These are phyloP conservation scores for Xylaria sp. DNA, from an alignment of 2,329 filamentous ascomycete species.

Conservation along the genomic window DNA sequence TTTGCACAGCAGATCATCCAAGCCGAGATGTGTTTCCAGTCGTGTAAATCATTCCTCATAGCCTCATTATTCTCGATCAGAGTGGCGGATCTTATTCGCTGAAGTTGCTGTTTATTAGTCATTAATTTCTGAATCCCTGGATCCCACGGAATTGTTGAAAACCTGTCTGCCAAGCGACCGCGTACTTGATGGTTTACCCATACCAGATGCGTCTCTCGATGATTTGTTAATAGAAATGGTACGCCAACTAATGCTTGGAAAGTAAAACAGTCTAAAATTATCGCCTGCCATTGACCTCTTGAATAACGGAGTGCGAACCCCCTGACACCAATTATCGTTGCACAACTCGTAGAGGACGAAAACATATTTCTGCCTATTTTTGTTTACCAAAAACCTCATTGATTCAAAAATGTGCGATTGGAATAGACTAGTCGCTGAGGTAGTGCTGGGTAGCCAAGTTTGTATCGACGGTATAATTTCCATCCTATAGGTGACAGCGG, in stretches of 20 bases:
- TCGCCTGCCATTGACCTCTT: background rate
- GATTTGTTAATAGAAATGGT: background rate
- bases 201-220: background rate
- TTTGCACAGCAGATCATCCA: constrained; percentile 18
- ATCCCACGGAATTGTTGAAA: background rate
- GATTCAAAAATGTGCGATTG: too few species aligned
- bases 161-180: constrained; percentile 1
- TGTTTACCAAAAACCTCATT: background rate
- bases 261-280: background rate
- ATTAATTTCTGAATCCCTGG: background rate
- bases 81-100: background rate
- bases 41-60: background rate
- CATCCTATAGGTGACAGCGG: background rate
- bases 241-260: background rate
- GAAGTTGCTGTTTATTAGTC: background rate
- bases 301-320: background rate
- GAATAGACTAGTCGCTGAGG: background rate
- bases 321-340: background rate
- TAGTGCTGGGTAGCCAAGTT: background rate
- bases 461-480: background rate
- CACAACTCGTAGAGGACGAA: background rate
- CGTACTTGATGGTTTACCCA: background rate
- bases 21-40: constrained; percentile 17
- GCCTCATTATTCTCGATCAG: constrained; percentile 2
- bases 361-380: background rate